Percentiles rank a stretch among this genome's conserved stretches.
phyloP scores from a whole-genome alignment of 345 rosid genomes.

The Eucalyptus paniculata region DNA sequence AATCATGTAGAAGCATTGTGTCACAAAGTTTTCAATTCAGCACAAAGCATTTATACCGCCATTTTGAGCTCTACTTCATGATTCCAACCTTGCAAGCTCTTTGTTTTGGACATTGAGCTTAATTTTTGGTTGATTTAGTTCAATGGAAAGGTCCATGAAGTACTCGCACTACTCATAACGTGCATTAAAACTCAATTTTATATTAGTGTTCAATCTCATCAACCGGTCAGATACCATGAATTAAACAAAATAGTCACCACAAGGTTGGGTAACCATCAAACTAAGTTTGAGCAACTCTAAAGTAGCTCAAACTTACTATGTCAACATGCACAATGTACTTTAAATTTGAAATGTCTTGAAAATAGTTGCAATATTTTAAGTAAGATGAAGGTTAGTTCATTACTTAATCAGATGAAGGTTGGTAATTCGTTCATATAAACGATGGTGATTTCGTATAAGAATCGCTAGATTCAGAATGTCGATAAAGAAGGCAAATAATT shows the following conservation, averaged over 20 bases:
- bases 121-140: background rate
- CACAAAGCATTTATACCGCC: background rate
- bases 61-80: background rate
- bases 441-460: background rate
- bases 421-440: too few relatives aligned
- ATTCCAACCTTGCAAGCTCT: too few relatives aligned
- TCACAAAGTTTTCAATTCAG: background rate
- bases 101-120: background rate
- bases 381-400: background rate
- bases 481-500: background rate
- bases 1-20: background rate
- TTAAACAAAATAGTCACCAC: background rate
- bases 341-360: background rate
- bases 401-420: background rate
- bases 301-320: background rate
- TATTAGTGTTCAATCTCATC: background rate
- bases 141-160: background rate
- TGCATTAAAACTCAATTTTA: background rate
- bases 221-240: background rate
- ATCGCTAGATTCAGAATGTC: background rate
- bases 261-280: background rate
- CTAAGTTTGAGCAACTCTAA: background rate
- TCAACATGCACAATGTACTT: background rate
- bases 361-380: background rate
- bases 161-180: background rate